Base-by-base conservation (phyloP, 129 eudicot genomes). In the Flaveria sonorensis region DNA sequence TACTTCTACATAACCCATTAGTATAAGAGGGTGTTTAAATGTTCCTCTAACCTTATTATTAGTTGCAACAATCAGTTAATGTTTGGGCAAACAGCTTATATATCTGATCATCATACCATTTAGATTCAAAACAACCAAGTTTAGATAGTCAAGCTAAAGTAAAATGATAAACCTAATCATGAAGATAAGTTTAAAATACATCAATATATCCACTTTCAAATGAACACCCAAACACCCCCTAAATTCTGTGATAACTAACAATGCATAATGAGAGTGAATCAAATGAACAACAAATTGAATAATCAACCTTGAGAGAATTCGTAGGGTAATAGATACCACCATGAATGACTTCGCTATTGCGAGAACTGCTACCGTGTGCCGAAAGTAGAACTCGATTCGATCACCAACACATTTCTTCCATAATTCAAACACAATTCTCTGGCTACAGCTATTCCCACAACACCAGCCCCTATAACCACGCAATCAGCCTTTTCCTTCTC, bases 401-500 rank as follows among this genome's bases (percentile, higher is more conserved):
- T 50, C 23, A 93, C 96, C 68, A 93, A 72, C 71, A 93, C 98
- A 77, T 88, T 89, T 77, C 92, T 90, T 0, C 87, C 78, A n/a
- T 63, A 71, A 0, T 82, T 84, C 36, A 87, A 2, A 3, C 85
- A 75, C 10, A 93, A 84, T 76, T 90, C 86, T 77, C 92, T 77
- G 48, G 98, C 96, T 16, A 93, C 82, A 10, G 98, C 92, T 26
- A 90, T 64, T 16, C 98, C 98, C 65, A 93, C 96, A 50, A 93
- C 87, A 19, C 98, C 98, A 7, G 92, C 98, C 10, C 98, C 98
- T 12, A 93, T 93, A 79, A 93, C 97, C 72, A 93, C 92, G 59
- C 91, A 92, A 73, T 93, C 98, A 43, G 78, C 92, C 76, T 14
- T 81, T 72, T 88, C 97, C 61, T 52, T 92, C 2, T 51, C 70